Evolutionary conservation across 768 basidiomycete species (phyloP), one percentile per base, ranked within the genome.

Genomic region (Panellus pusillus): DNA sequence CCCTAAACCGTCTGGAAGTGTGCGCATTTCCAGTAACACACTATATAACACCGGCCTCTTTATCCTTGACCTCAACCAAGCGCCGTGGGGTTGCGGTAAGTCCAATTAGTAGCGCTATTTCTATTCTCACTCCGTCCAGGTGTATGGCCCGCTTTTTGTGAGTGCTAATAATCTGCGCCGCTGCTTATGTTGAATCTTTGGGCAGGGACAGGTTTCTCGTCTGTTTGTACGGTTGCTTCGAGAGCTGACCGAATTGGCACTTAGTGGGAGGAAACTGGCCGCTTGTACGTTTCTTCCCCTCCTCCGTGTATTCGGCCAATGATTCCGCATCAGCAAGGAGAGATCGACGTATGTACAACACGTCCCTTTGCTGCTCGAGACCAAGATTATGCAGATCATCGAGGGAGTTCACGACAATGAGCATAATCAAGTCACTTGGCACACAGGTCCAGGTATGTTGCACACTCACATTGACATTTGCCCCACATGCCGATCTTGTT

Each of bases 71-170:
- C 76, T 91, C 29, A 83, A 86, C 52, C 83, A 80, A 68, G 91
- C 92, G 42, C 93, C 93, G 0, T 91, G 87, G 82, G 93, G 93
- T 49, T 96, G 93, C 70, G 91, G 91, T 83, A 72, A 50, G 80
- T 35, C 32, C 14, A 14, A 9, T 70, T 47, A 39, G 29, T 43
- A 13, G 36, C n/a, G n/a, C 20, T 28, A 9, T 6, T 36, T 14
- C 31, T 36, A 19, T 60, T 45, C 40, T 62, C 40, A 28, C 46
- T 11, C 37, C 29, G 11, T 15, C 27, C 38, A 89, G 87, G 80
- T 61, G 82, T 86, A 18, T 93, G 93, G 92, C 91, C 91, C 39
- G 87, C 89, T 6, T 91, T 86, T 68, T 91, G 89, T 89, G 84
- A 54, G 9, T 56, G 29, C 35, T 14, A 24, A 36, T 27, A 14